A percentile compares a stretch with the other conserved stretches of the same genome.
These are phyloP conservation scores for Boletellus emodensis DNA, from an alignment of 768 basidiomycete genomes.

Conservation along the genomic window DNA sequence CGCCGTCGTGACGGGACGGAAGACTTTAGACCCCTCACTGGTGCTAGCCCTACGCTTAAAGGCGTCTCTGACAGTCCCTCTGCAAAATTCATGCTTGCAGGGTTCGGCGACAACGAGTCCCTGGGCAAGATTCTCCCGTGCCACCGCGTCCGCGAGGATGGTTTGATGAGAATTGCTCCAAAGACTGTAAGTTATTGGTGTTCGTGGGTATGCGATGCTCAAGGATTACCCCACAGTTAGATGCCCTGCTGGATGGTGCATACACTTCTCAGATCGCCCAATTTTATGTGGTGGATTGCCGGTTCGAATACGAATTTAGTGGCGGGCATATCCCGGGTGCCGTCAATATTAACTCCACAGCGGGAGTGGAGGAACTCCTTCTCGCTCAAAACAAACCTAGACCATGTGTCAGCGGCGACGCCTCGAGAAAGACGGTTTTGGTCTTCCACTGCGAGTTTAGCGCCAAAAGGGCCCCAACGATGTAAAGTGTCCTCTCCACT, in stretches of 20 bases:
- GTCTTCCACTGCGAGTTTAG: slow-evolving; percentile 99
- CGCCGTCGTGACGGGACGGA: slow-evolving; percentile 79
- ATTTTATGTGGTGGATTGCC: slow-evolving; percentile 89
- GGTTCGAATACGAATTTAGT: slow-evolving; percentile 93
- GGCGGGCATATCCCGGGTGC: slow-evolving; percentile 94
- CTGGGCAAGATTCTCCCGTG: slow-evolving; percentile 93
- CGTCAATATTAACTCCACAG: slow-evolving; percentile 82
- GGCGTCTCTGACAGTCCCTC: slow-evolving; percentile 55
- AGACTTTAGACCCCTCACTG: slow-evolving; percentile 72
- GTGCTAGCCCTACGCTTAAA: slow-evolving; percentile 50
- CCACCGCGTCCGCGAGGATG: slow-evolving; percentile 90
- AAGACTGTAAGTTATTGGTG: slow-evolving; percentile 58
- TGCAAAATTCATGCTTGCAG: slow-evolving; percentile 52
- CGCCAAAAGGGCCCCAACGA: slow-evolving; percentile 91
- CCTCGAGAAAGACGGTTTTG: slow-evolving; percentile 71
- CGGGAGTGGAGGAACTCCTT: slow-evolving; percentile 75
- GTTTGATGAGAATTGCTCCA: slow-evolving; percentile 83
- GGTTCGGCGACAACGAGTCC: slow-evolving; percentile 92
- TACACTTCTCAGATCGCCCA: slow-evolving; percentile 61
- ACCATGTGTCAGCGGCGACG: slow-evolving; percentile 73
- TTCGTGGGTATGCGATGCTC: not conserved
- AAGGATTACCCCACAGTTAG: slow-evolving; percentile 48
- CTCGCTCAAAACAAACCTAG: slow-evolving; percentile 60
- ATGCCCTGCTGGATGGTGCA: slow-evolving; percentile 70
- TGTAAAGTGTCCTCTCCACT: slow-evolving; percentile 50